phyloP scores from a whole-genome alignment of 768 basidiomycete species.

The Cystobasidium ongulense region DNA sequence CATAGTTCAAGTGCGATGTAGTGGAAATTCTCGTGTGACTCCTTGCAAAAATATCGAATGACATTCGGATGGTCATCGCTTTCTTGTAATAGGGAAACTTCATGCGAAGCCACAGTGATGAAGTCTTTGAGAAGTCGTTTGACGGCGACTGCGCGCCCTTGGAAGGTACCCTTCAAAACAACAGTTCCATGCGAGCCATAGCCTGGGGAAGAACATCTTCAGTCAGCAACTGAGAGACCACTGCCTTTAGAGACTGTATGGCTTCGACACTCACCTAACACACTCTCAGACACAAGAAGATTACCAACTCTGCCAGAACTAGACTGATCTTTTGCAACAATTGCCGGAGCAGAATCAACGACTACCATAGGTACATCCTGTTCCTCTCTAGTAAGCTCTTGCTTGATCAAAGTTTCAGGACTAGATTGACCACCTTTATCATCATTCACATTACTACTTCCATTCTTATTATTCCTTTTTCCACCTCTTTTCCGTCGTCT shows the following conservation, averaged over 20 bases:
- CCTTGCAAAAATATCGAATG: conserved; percentile 96
- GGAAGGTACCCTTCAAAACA: conserved; percentile 86
- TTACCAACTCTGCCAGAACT: conserved; percentile 31
- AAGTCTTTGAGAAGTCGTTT: conserved; percentile 93
- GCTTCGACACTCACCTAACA: conserved; percentile 28
- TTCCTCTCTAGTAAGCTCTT: background rate
- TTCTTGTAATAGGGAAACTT: conserved; percentile 89
- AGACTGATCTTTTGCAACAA: conserved; percentile 38
- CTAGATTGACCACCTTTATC: background rate
- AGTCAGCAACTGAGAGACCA: background rate
- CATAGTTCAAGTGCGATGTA: conserved; percentile 96
- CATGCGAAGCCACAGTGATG: conserved; percentile 83
- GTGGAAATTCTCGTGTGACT: conserved; percentile 74
- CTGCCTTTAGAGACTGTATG: background rate
- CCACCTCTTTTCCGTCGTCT: conserved; percentile 21
- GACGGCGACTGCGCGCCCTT: conserved; percentile 95
- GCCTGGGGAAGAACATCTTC: background rate
- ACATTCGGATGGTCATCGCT: conserved; percentile 98
- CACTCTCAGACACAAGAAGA: background rate
- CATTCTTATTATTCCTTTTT: conserved; percentile 51
- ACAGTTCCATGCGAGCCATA: conserved; percentile 88
- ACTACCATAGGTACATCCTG: background rate
- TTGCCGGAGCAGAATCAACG: background rate
- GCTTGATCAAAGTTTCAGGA: conserved; percentile 34
- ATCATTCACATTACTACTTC: background rate